Conservation (phyloP, 768 basidiomycete species). For the Termitomyces sp. region DNA sequence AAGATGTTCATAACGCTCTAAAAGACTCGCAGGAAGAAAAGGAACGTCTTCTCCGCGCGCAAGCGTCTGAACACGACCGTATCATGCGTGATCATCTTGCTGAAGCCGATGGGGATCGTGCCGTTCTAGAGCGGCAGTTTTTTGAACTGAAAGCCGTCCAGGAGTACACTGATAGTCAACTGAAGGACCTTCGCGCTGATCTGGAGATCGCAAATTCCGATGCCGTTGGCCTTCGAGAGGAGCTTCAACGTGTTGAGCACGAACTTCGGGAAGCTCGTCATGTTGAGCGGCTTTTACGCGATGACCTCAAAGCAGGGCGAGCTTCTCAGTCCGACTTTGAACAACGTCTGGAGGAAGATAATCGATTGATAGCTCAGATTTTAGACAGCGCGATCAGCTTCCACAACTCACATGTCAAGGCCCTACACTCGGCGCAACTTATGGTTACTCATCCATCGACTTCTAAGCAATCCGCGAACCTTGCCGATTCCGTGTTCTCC, state of each 20-base stretch:
- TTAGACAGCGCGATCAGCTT: slow-evolving; percentile 77
- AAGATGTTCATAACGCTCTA: slow-evolving; percentile 62
- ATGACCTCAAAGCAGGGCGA: slow-evolving; percentile 68
- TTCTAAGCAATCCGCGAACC: slow-evolving; percentile 36
- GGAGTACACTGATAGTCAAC: slow-evolving; percentile 54
- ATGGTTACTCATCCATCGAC: slow-evolving; percentile 50
- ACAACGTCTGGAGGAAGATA: slow-evolving; percentile 57
- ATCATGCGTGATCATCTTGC: slow-evolving; percentile 83
- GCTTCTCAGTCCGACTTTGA: slow-evolving; percentile 66
- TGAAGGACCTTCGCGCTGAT: slow-evolving; percentile 59
- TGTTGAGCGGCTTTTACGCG: slow-evolving; percentile 63
- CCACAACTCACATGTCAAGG: slow-evolving; percentile 71
- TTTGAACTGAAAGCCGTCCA: slow-evolving; percentile 62
- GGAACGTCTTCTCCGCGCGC: slow-evolving; percentile 66
- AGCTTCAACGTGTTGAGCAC: slow-evolving; percentile 64
- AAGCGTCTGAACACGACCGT: slow-evolving; percentile 62
- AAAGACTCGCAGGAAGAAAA: slow-evolving; percentile 71
- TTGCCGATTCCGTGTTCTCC: slow-evolving; percentile 48
- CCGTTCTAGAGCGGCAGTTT: slow-evolving; percentile 87
- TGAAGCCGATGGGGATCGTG: slow-evolving; percentile 91
- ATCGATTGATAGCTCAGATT: slow-evolving; percentile 74
- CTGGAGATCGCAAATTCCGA: slow-evolving; percentile 65
- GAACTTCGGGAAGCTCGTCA: slow-evolving; percentile 66
- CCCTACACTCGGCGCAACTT: slow-evolving; percentile 54
- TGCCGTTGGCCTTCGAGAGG: slow-evolving; percentile 63